These are phyloP conservation scores for Artemisia princeps DNA, from an alignment of 140 eudicot species.

Conservation along the genomic window DNA sequence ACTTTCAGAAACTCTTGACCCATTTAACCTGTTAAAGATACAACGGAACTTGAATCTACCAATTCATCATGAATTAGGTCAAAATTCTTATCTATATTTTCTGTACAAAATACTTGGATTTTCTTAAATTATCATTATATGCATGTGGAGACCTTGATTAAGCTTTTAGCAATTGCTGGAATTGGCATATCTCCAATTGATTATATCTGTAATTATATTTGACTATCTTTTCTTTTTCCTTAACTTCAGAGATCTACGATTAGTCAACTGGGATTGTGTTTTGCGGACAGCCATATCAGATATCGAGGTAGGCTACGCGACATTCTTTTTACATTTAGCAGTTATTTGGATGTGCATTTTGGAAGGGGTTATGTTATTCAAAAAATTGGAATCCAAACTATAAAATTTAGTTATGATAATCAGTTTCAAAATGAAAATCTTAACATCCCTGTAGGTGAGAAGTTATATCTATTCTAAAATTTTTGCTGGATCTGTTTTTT, in stretches of 20 bases:
- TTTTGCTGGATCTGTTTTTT: constrained; percentile 5
- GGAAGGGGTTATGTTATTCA: not conserved
- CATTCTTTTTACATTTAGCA: not conserved
- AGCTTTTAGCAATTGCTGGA: too few species aligned
- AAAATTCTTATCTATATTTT: not conserved
- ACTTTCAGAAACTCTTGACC: too few species aligned
- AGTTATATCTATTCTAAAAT: not conserved
- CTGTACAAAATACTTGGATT: too few species aligned
- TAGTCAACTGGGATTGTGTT: constrained; percentile 96
- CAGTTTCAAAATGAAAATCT: too few species aligned
- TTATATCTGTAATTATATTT: too few species aligned
- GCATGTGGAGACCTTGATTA: too few species aligned
- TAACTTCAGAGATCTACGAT: constrained; percentile 59
- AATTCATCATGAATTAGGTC: not conserved
- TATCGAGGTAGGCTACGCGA: constrained; percentile 53
- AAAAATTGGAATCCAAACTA: too few species aligned
- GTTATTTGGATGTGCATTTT: not conserved
- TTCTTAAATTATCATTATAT: too few species aligned
- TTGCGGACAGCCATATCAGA: constrained; percentile 93
- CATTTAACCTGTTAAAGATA: too few species aligned
- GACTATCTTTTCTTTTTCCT: not conserved
- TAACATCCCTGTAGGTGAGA: not conserved
- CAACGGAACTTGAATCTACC: not conserved
- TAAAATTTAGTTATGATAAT: too few species aligned
- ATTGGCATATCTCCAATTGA: too few species aligned